Evolutionary conservation across 2,329 filamentous ascomycete genomes (phyloP).

Genomic region (Penicillium sp.): DNA sequence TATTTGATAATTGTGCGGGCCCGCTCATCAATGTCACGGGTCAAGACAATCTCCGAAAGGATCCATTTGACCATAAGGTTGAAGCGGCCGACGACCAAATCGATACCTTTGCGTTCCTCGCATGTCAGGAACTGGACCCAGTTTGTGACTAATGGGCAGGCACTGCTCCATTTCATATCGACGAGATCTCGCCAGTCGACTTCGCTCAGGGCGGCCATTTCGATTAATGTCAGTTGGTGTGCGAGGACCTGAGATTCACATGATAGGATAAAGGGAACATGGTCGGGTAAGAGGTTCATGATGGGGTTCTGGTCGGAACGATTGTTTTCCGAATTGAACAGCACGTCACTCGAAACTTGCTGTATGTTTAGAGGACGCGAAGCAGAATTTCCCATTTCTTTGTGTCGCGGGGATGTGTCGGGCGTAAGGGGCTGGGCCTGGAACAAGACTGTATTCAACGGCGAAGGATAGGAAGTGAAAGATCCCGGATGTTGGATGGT

Average conservation of each 20-base stretch:
- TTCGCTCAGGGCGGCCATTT: constrained; percentile 65
- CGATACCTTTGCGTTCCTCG: constrained; percentile 58
- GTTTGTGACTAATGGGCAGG: constrained; percentile 52
- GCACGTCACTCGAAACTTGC: constrained; percentile 35
- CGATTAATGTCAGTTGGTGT: constrained; percentile 64
- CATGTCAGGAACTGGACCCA: constrained; percentile 63
- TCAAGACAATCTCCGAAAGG: constrained; percentile 62
- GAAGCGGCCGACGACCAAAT: constrained; percentile 65
- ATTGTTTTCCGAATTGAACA: constrained; percentile 35
- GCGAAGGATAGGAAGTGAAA: constrained; percentile 33
- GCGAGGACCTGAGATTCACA: constrained; percentile 62
- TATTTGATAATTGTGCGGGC: constrained; percentile 62
- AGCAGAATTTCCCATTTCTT: constrained; percentile 16
- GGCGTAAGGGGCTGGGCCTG: constrained; percentile 44
- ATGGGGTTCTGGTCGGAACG: constrained; percentile 14
- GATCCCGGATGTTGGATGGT: constrained; percentile 43
- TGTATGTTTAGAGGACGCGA: constrained; percentile 27
- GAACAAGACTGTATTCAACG: constrained; percentile 34
- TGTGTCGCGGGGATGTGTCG: constrained; percentile 42
- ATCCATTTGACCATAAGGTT: constrained; percentile 68
- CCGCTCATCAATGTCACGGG: constrained; percentile 57
- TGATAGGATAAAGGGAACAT: constrained; percentile 64
- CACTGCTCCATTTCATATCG: constrained; percentile 62
- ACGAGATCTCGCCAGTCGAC: constrained; percentile 67
- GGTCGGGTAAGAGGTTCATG: constrained; percentile 34